Evolutionary conservation across 2,329 filamentous ascomycete species (phyloP), one percentile per base, ranked within the genome.

Genomic region (Verruconis gallopava): DNA sequence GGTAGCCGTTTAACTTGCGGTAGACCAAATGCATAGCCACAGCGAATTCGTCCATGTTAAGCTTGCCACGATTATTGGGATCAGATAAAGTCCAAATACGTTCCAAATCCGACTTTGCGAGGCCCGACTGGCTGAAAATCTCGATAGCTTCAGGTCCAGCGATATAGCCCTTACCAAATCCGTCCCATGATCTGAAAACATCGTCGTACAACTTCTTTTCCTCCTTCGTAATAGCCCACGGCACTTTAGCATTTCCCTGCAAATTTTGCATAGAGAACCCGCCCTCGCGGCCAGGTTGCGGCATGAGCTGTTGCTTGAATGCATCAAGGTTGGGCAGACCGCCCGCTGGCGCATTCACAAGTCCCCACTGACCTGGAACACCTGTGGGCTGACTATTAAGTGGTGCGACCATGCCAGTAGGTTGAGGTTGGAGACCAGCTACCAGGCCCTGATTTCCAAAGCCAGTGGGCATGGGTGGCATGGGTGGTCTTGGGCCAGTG

Each of bases 21-120:
- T 98, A 98, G 53, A 98, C 98, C 63, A 98, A 67, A 71, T 98
- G 91, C 91, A 98, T 98, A 6, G 88, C 86, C 40, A 98, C 89
- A 5, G 91, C 88, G 56, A 98, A 98, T 56, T 98, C 91, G 57
- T 98, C 91, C 54, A 96, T 75, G 53, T 98, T 88, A 21, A 98
- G 72, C 43, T 88, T 81, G 14, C 91, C 91, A 59, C 91, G 91
- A 61, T 98, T 95, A 49, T 88, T 81, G 21, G 88, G 81, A 57
- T 98, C 91, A 3, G 89, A 81, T 45, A 98, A 68, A 6, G 91
- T 96, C 91, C 91, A 98, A 39, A 96, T 79, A 21, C 81, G 75
- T 61, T 96, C 91, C 28, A 98, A 67, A 51, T 96, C 91, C 19
- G 80, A 69, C 61, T 93, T 93, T 37, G 91, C 85, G 21, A 98